Conservation (phyloP, 208 protist species). For the Leishmania tarentolae region DNA sequence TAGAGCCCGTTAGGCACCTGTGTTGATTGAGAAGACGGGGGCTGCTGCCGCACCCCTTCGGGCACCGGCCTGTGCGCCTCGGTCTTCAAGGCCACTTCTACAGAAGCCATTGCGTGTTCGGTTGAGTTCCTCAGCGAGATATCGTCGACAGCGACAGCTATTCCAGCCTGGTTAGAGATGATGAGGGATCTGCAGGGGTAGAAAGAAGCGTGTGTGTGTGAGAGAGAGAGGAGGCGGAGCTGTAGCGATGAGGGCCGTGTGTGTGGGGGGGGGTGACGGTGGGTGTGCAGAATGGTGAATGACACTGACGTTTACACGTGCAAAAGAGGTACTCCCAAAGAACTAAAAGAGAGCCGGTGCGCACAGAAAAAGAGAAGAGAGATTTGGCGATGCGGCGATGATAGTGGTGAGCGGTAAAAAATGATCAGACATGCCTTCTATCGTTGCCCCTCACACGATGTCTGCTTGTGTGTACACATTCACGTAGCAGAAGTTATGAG, state of each 20-base stretch:
- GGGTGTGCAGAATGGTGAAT: background rate
- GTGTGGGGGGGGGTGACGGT: constrained; percentile 1
- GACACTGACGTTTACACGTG: background rate
- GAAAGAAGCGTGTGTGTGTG: background rate
- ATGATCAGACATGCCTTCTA: background rate
- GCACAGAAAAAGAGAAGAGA: background rate
- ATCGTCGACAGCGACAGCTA: background rate
- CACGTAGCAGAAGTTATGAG: background rate
- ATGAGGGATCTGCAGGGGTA: background rate
- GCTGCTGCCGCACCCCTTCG: background rate
- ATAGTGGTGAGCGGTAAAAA: background rate
- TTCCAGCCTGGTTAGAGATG: background rate
- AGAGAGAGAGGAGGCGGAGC: background rate
- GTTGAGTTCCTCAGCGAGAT: background rate
- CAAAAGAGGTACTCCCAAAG: background rate
- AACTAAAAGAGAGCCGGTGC: too few relatives aligned
- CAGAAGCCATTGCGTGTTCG: background rate
- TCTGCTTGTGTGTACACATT: background rate
- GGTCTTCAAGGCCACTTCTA: background rate
- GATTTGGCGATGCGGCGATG: background rate
- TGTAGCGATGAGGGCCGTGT: background rate
- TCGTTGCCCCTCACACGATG: background rate
- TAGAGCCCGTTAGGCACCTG: background rate
- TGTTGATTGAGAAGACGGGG: background rate
- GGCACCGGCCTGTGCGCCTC: constrained; percentile 6